These are phyloP conservation scores for Helianthus annuus DNA, from an alignment of 129 eudicot genomes.

Conservation along the genomic window HanXRQr2.0-SUNRISE NC_035438.2:55871121-55871620, in stretches of 20 bases:
- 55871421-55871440: slow-evolving; percentile 96
- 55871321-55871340: not conserved
- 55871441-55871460: slow-evolving; percentile 85
- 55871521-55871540: slow-evolving; percentile 49
- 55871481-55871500: not conserved
- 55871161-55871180: not conserved
- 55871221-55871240: slow-evolving; percentile 80
- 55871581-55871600: slow-evolving; percentile 96
- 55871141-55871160: not conserved
- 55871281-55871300: slow-evolving; percentile 50
- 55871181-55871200: not conserved
- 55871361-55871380: not conserved
- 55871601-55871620: slow-evolving; percentile 79
- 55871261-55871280: slow-evolving; percentile 81
- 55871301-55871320: not conserved
- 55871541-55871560: slow-evolving; percentile 84
- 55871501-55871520: not conserved
- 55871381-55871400: slow-evolving; percentile 84
- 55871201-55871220: slow-evolving; percentile 66
- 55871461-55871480: slow-evolving; percentile 8
- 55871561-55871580: slow-evolving; percentile 95
- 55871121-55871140: slow-evolving; percentile 57
- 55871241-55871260: slow-evolving; percentile 96
- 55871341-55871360: not conserved
- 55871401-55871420: slow-evolving; percentile 92